Evolutionary conservation across 140 eudicot genomes (phyloP).

Genomic region (Ambrosia hybrid): DNA sequence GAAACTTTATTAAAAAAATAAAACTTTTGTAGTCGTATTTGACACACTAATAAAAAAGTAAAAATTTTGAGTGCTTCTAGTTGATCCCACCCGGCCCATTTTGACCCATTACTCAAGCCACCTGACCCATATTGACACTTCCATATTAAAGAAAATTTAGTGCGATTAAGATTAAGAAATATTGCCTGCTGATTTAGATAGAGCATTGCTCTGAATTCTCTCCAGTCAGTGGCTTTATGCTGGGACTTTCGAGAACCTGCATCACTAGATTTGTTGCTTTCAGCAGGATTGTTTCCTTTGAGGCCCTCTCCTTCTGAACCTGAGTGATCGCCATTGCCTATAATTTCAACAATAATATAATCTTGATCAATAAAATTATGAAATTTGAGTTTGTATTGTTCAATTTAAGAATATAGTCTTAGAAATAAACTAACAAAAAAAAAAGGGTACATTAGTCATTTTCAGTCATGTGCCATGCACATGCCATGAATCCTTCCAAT

Average conservation of each 20-base stretch:
- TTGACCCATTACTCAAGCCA: neutral
- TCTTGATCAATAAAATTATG: neutral
- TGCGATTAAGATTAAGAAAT: conserved; percentile 2
- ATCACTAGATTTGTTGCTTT: conserved; percentile 54
- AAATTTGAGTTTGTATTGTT: neutral
- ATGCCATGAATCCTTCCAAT: neutral
- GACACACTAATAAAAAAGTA: neutral
- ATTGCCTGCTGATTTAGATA: conserved; percentile 68
- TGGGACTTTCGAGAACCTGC: conserved; percentile 51
- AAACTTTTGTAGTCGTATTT: neutral
- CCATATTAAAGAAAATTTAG: neutral
- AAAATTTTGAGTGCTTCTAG: neutral
- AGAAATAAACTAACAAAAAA: neutral
- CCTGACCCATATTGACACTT: conserved; percentile 5
- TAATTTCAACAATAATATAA: conserved; percentile 1
- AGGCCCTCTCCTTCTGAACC: conserved; percentile 58
- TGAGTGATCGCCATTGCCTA: conserved; percentile 63
- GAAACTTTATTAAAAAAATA: neutral
- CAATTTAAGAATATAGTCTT: neutral
- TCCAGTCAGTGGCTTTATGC: conserved; percentile 70
- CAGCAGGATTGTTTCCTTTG: conserved; percentile 59
- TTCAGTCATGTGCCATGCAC: neutral
- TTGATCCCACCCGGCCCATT: neutral
- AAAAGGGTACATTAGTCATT: neutral
- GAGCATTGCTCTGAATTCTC: conserved; percentile 84